A percentile compares a stretch with the other conserved stretches of the same genome.
Conservation (phyloP, 2,329 filamentous ascomycete genomes). For the Blumeriella jaapii region DNA sequence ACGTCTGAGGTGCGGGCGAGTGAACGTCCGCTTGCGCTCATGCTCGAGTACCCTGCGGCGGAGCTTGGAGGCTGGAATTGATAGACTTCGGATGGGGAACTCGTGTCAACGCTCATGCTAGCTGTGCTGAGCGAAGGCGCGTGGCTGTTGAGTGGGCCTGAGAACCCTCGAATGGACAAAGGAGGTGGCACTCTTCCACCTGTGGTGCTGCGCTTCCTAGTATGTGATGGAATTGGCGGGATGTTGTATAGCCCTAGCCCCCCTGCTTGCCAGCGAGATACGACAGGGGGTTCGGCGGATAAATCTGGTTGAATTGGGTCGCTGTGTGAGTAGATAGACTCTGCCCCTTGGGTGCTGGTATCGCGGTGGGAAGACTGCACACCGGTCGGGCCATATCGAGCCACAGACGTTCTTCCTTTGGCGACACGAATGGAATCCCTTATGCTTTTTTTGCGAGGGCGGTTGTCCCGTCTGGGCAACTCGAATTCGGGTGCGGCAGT, state of each 20-base stretch:
- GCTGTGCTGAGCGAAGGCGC: conserved; percentile 42
- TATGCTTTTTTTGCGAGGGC: conserved; percentile 39
- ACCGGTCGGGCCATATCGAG: conserved; percentile 30
- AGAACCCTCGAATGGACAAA: conserved; percentile 69
- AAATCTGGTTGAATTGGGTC: conserved; percentile 29
- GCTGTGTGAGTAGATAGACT: conserved; percentile 19
- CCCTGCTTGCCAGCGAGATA: conserved; percentile 49
- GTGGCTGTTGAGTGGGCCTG: conserved; percentile 20
- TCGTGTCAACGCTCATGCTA: conserved; percentile 44
- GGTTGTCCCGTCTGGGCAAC: conserved; percentile 22
- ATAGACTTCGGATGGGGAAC: conserved; percentile 49
- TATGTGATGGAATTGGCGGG: conserved; percentile 40
- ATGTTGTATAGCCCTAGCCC: conserved; percentile 23
- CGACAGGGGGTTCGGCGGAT: conserved; percentile 58
- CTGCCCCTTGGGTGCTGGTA: conserved; percentile 15
- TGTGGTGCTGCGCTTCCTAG: conserved; percentile 82
- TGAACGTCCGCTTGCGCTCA: conserved; percentile 30
- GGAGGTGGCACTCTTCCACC: conserved; percentile 62
- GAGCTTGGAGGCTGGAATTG: conserved; percentile 40
- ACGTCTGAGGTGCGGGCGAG: conserved; percentile 26
- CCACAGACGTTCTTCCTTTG: conserved; percentile 46
- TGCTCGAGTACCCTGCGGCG: conserved; percentile 30
- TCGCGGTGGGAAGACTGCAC: conserved; percentile 20
- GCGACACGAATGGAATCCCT: conserved; percentile 84
- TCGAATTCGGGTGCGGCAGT: conserved; percentile 38